Evolutionary conservation across 257 asterid species (phyloP).

Genomic region (Jasminum sambac): DNA sequence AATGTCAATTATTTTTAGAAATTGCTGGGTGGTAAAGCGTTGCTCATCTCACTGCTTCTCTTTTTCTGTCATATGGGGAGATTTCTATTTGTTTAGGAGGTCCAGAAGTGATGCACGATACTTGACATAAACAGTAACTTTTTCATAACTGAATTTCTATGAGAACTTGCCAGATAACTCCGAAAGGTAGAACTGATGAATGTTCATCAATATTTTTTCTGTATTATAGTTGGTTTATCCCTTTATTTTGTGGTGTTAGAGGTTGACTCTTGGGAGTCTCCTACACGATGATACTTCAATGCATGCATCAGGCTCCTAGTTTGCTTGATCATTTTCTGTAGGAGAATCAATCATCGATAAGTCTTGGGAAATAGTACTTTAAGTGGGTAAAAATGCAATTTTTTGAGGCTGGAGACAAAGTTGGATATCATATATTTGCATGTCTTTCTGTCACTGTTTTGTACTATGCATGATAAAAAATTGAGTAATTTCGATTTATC

Average conservation of each 20-base stretch:
- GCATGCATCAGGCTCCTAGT: conserved; percentile 6
- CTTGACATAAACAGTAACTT: neutral
- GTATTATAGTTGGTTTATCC: neutral
- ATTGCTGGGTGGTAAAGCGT: neutral
- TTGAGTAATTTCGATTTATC: conserved; percentile 12
- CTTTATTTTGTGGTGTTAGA: neutral
- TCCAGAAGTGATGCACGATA: neutral
- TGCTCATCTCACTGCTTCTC: neutral
- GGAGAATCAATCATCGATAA: neutral
- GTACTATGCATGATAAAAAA: neutral
- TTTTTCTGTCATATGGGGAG: neutral
- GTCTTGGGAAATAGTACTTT: neutral
- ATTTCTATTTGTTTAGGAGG: neutral
- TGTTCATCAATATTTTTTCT: neutral
- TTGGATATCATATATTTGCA: conserved; percentile 13
- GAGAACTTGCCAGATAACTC: neutral
- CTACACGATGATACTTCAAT: neutral
- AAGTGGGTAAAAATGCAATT: neutral
- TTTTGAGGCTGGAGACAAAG: conserved; percentile 7
- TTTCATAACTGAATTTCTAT: neutral
- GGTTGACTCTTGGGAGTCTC: neutral
- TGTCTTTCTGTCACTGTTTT: conserved; percentile 5
- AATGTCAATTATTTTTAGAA: neutral
- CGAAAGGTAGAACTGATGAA: neutral
- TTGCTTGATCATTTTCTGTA: conserved; percentile 3